Percentiles rank a stretch among this genome's conserved stretches.
These are phyloP conservation scores for Hyphopichia wangnamkhiaoensis DNA, from an alignment of 1,139 yeast genomes.

Conservation along the genomic window DNA sequence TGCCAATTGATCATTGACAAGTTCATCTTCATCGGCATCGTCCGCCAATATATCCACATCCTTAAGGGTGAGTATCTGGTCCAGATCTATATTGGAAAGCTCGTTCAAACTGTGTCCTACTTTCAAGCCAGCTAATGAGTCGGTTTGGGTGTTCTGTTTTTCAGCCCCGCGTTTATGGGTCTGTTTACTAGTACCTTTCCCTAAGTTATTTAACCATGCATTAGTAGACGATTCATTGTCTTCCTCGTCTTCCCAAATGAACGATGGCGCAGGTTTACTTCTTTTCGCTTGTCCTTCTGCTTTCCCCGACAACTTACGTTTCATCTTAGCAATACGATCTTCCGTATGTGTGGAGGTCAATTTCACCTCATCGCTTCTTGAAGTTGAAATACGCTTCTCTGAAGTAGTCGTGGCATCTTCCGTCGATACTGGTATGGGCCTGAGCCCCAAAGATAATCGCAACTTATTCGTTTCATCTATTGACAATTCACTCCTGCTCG, in stretches of 20 bases:
- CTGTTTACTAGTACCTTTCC: slow-evolving; percentile 7
- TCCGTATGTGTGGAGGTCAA: not conserved
- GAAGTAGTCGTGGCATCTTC: too few species aligned
- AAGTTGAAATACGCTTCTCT: too few species aligned
- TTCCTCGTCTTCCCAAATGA: slow-evolving; percentile 21
- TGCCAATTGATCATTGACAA: slow-evolving; percentile 45
- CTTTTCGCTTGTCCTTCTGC: slow-evolving; percentile 21
- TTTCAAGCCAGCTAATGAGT: slow-evolving; percentile 33
- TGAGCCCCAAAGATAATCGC: slow-evolving; percentile 49
- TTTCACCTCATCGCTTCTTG: not conserved
- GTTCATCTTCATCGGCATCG: slow-evolving; percentile 42
- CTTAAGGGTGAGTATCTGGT: slow-evolving; percentile 63
- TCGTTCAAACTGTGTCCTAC: slow-evolving; percentile 50
- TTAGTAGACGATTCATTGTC: slow-evolving; percentile 36
- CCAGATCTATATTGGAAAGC: slow-evolving; percentile 38
- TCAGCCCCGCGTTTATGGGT: not conserved
- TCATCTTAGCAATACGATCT: slow-evolving; percentile 4
- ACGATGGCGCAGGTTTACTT: slow-evolving; percentile 13
- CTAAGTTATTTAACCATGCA: slow-evolving; percentile 39
- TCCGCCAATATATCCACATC: slow-evolving; percentile 58
- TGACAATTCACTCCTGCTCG: slow-evolving; percentile 27
- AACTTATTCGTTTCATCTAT: slow-evolving; percentile 56
- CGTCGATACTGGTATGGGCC: slow-evolving; percentile 36
- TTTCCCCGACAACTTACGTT: slow-evolving; percentile 14
- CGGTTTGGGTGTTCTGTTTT: slow-evolving; percentile 7